Conservation (phyloP, 208 protist species). For the Trypanosoma cruzi region DNA sequence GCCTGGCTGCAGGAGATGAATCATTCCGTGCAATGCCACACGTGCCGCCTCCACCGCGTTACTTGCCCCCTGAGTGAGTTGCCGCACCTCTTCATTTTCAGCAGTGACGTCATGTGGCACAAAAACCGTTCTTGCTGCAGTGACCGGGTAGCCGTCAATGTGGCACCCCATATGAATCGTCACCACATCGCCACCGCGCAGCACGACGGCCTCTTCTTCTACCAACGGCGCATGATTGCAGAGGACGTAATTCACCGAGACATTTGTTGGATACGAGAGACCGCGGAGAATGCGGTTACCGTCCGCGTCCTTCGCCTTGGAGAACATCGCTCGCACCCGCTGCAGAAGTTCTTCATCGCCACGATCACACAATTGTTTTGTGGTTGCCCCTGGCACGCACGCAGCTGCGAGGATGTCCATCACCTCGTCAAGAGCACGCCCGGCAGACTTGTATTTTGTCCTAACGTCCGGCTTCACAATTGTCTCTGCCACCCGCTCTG, state of each 20-base stretch:
- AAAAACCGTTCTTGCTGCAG: slow-evolving; percentile 94
- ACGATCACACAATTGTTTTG: slow-evolving; percentile 63
- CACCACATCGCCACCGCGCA: slow-evolving; percentile 94
- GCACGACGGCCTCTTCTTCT: slow-evolving; percentile 58
- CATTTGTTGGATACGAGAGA: slow-evolving; percentile 97
- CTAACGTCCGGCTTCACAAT: slow-evolving; percentile 90
- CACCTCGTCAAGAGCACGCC: slow-evolving; percentile 91
- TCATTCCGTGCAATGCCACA: slow-evolving; percentile 89
- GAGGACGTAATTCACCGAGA: slow-evolving; percentile 97
- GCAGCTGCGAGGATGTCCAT: slow-evolving; percentile 74
- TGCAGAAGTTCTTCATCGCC: slow-evolving; percentile 60
- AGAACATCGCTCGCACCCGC: slow-evolving; percentile 60
- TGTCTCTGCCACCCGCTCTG: slow-evolving; percentile 77
- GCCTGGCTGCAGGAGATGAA: slow-evolving; percentile 75
- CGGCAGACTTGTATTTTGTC: slow-evolving; percentile 95
- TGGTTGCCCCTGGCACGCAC: slow-evolving; percentile 76
- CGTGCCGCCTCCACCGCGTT: slow-evolving; percentile 96
- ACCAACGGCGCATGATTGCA: slow-evolving; percentile 96
- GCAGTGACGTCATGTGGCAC: slow-evolving; percentile 36
- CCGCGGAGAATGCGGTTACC: slow-evolving; percentile 80
- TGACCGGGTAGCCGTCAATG: slow-evolving; percentile 97
- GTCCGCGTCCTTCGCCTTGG: slow-evolving; percentile 68
- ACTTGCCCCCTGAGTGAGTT: slow-evolving; percentile 40
- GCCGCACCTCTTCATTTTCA: slow-evolving; percentile 1
- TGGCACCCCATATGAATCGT: slow-evolving; percentile 98